A percentile compares a stretch with the other conserved stretches of the same genome.
Evolutionary conservation across 2,329 filamentous ascomycete genomes (phyloP).

Genomic region (Septoria petroselini): DNA sequence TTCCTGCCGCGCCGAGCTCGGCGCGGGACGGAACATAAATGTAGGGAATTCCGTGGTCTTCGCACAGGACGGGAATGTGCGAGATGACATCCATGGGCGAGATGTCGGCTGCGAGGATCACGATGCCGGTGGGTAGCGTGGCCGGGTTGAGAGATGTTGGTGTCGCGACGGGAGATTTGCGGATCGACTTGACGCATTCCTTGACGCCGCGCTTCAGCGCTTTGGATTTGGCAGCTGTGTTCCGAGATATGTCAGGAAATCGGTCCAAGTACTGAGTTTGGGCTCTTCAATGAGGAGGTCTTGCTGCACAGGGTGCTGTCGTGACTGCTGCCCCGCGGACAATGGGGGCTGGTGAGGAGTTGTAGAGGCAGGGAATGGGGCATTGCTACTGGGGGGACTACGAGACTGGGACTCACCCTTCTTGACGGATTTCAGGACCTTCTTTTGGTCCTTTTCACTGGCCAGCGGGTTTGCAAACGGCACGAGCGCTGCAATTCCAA

Average conservation of each 20-base stretch:
- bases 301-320: slow-evolving; percentile 2
- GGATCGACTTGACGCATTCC: slow-evolving; percentile 96
- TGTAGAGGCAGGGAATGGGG: neutral
- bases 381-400: slow-evolving; percentile 8
- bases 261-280: slow-evolving; percentile 11
- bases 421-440: slow-evolving; percentile 63
- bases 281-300: slow-evolving; percentile 11
- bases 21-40: slow-evolving; percentile 90
- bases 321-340: neutral
- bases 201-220: slow-evolving; percentile 97
- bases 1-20: slow-evolving; percentile 87
- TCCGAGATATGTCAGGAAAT: slow-evolving; percentile 16
- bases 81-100: slow-evolving; percentile 98
- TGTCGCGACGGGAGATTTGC: slow-evolving; percentile 76
- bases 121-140: slow-evolving; percentile 62
- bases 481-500: slow-evolving; percentile 58
- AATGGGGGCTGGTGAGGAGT: neutral
- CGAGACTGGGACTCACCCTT: slow-evolving; percentile 47
- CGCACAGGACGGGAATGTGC: slow-evolving; percentile 94
- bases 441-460: slow-evolving; percentile 70
- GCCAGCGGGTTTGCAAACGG: slow-evolving; percentile 80
- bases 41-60: slow-evolving; percentile 96
- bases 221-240: slow-evolving; percentile 84
- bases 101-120: slow-evolving; percentile 94
- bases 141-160: slow-evolving; percentile 55